These are phyloP conservation scores for Gnomoniopsis smithogilvyi DNA, from an alignment of 2,329 filamentous ascomycete genomes.

Conservation along the genomic window DNA sequence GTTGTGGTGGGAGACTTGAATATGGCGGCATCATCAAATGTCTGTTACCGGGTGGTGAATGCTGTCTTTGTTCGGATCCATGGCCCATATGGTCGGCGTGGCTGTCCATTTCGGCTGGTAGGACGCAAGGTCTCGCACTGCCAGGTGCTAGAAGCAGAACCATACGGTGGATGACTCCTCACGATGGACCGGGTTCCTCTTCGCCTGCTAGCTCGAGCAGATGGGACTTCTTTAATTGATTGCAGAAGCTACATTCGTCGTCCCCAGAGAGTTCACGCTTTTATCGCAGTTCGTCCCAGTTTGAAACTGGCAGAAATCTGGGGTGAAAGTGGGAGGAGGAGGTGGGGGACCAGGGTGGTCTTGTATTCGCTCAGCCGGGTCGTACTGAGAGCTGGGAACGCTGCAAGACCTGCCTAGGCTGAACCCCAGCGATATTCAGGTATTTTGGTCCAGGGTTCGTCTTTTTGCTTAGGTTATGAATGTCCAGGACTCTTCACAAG, in stretches of 20 bases:
- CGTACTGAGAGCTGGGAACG: conserved; percentile 13
- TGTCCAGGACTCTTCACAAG: conserved; percentile 2
- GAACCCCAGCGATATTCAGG: conserved; percentile 11
- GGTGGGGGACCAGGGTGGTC: conserved; percentile 19
- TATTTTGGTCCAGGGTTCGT: conserved; percentile 14
- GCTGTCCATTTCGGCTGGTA: conserved; percentile 14
- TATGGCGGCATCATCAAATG: conserved; percentile 19
- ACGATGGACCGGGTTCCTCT: neutral
- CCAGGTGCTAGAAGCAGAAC: conserved; percentile 1
- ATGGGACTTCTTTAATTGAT: neutral
- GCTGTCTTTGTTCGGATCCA: conserved; percentile 9
- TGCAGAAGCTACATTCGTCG: neutral
- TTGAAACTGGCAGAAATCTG: conserved; percentile 15
- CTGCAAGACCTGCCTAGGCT: conserved; percentile 14
- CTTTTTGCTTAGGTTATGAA: neutral
- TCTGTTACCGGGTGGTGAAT: conserved; percentile 10
- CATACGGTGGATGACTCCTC: neutral
- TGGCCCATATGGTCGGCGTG: conserved; percentile 18
- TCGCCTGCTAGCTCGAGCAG: neutral
- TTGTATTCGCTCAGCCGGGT: conserved; percentile 18
- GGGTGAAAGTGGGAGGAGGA: neutral
- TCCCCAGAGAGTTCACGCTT: too few species aligned
- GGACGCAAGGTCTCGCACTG: neutral
- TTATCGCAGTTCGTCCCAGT: neutral
- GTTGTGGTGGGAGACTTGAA: conserved; percentile 46